Conservation (phyloP, 1,284 basidiomycete species). For the Ceratobasidium sp. region DNA sequence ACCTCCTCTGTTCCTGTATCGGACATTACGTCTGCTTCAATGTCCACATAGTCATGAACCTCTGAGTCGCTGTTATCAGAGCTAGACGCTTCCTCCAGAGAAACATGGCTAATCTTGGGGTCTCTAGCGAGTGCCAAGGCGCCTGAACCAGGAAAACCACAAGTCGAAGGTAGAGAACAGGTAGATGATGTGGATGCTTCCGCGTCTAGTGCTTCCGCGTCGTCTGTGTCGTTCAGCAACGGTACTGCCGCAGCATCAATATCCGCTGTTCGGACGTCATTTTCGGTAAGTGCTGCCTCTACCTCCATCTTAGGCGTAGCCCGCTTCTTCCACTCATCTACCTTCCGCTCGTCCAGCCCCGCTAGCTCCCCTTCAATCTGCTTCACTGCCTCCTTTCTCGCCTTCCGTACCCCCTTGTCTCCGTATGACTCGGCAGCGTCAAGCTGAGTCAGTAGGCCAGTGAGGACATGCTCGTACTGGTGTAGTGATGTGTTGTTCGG, state of each 20-base stretch:
- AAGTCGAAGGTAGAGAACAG: neutral
- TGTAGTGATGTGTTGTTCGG: constrained; percentile 69
- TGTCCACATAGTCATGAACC: neutral
- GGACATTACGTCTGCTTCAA: neutral
- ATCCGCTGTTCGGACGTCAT: neutral
- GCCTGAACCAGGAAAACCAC: no score
- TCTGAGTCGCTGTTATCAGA: constrained; percentile 11
- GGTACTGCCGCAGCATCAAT: neutral
- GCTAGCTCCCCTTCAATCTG: constrained; percentile 73
- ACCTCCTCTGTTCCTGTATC: neutral
- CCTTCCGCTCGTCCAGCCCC: constrained; percentile 63
- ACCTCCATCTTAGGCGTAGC: neutral
- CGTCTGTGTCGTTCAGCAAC: neutral
- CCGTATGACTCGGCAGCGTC: constrained; percentile 78
- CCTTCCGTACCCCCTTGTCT: constrained; percentile 67
- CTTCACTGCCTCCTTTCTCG: constrained; percentile 70
- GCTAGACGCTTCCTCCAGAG: neutral
- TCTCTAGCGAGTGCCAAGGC: neutral
- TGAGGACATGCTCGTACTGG: constrained; percentile 71
- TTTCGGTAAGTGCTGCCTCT: neutral
- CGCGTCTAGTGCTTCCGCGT: neutral
- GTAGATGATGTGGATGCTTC: neutral
- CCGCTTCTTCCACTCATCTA: constrained; percentile 55
- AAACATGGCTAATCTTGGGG: neutral
- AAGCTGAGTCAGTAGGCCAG: constrained; percentile 71